Base-by-base conservation (phyloP, 1,284 basidiomycete species). In the Meira nashicola region DNA sequence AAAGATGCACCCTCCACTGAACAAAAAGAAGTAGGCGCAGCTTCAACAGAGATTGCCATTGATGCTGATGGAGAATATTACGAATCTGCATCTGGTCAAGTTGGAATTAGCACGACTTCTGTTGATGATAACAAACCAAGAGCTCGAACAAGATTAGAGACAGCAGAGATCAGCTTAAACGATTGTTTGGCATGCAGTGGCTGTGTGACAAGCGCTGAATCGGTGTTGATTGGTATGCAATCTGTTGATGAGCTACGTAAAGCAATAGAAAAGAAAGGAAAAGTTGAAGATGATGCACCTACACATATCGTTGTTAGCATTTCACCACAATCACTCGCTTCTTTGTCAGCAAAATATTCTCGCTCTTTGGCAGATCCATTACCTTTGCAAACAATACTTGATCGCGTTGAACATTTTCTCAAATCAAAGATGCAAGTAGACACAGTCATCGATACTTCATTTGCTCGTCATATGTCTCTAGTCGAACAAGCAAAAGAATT, bases 121-220 rank as follows among this genome's bases (percentile, higher is more conserved):
- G 37, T 39, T 43, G 59, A 57, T 3, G 64, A 70, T 37, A 66
- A 68, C 21, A 65, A 78, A 8, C 79, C 79, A 8, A 59, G 70
- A 19, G 65, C 70, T 14, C 46, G 59, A 21, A 77, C 71, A 51
- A 70, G 68, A 67, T 70, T 67, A 37, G 73, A 67, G 59, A 76
- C 75, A 0, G 94, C 94, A 0, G 87, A 97, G 77, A 92, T 98
- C 71, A 96, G 87, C 75, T 80, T 97, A 73, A 96, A 96, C 70
- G 94, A 97, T 77, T 98, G 94, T 80, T 81, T 93, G 58, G 90
- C 89, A 21, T 92, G 89, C 82, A 95, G 92, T 64, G 94, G 94
- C 1, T 98, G 94, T 75, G 97, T 98, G 72, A 98, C 94, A 1
- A 95, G 92, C 50, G 94, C 94, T 39, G 94, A 98, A 82, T 94